Conservation (phyloP, 371 early-diverging fungal species). For the Circinella umbellata region DNA sequence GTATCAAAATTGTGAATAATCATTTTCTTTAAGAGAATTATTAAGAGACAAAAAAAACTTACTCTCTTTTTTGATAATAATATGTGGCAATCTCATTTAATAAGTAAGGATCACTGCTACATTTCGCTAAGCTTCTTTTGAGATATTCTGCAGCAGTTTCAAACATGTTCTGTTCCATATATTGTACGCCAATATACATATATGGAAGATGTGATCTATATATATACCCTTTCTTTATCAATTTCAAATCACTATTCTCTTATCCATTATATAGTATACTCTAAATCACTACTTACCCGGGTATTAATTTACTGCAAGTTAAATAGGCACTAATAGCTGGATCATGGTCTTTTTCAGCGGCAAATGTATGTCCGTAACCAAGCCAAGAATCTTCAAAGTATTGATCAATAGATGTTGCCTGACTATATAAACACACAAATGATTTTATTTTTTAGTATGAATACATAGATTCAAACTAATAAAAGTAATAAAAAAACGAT, state of each 20-base stretch:
- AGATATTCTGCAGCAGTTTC: slow-evolving; percentile 64
- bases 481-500: background rate
- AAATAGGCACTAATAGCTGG: slow-evolving; percentile 79
- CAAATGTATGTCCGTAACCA: slow-evolving; percentile 82
- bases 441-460: background rate
- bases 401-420: slow-evolving; percentile 64
- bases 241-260: background rate
- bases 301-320: slow-evolving; percentile 61
- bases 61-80: slow-evolving; percentile 59
- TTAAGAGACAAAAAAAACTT: slow-evolving; percentile 22
- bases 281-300: slow-evolving; percentile 55
- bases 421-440: slow-evolving; percentile 27
- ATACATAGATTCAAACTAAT: background rate
- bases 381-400: slow-evolving; percentile 77
- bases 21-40: background rate
- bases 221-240: too few species aligned
- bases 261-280: background rate
- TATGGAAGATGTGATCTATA: slow-evolving; percentile 69
- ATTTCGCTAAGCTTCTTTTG: slow-evolving; percentile 51
- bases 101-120: slow-evolving; percentile 65
- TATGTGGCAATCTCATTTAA: slow-evolving; percentile 74
- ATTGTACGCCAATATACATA: slow-evolving; percentile 79
- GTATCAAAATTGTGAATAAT: background rate
- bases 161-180: slow-evolving; percentile 61
- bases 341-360: slow-evolving; percentile 76